Base-by-base conservation (phyloP, 2,329 filamentous ascomycete species). In the Colletotrichum tropicale region DNA sequence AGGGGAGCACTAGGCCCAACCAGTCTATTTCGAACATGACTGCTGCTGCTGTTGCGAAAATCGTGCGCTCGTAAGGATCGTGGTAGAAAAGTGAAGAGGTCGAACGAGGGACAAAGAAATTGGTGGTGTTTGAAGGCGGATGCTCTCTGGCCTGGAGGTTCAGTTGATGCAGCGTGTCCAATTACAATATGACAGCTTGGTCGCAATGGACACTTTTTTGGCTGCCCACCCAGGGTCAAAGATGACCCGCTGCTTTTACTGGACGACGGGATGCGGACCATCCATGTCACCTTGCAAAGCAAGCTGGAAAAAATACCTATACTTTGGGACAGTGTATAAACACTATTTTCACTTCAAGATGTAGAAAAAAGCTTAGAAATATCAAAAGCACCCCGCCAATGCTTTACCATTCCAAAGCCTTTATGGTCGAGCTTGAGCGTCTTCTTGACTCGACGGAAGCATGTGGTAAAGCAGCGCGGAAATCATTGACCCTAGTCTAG, bases 1-100 rank as follows among this genome's bases (percentile, higher is more conserved):
- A 91, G 76, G 97, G 96, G 81, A 98, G 92, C 82, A 92, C 89
- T 77, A 98, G 93, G 87, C 94, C 94, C 86, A 94, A 88, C 95
- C 95, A 98, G 89, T 98, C 92, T 12, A 78, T 64, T 61, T 77
- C 83, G 74, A 89, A 86, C 88, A 91, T 91, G 75, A 78, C 83
- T 82, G 43, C 43, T 52, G 43, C 43, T 52, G 43, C 43, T 52
- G 43, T 52, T 21, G 78, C 65, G 66, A 38, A n/a, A 32, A 48
- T 43, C 66, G 58, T 36, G 71, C 60, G 66, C 71, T 75, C 62
- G 65, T 75, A 71, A 76, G 70, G 74, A 76, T 70, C 71, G 74
- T 76, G 74, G 66, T 55, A 21, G 60, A 36, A 70, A 36, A 15
- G 48, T 18, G 61, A 66, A 66, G 74, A 61, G 28, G 30, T 13